Evolutionary conservation across 805 yeast species (phyloP).

Genomic region (Kuraishia borneana): DNA sequence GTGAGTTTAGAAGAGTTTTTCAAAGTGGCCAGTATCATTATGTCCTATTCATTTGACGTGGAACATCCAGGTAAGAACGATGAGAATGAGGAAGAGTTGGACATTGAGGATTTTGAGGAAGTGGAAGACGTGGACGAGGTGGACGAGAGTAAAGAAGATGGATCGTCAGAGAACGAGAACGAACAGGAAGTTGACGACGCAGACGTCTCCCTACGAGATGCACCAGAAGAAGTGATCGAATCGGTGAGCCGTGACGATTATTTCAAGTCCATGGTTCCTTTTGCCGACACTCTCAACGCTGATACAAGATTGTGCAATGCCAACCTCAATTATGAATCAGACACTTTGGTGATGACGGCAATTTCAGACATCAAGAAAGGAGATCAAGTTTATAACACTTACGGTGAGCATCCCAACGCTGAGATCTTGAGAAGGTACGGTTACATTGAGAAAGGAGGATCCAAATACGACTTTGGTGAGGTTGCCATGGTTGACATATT

Average conservation of each 20-base stretch:
- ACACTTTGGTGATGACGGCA: constrained; percentile 59
- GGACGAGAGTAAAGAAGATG: constrained; percentile 19
- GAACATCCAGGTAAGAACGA: constrained; percentile 23
- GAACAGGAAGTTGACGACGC: constrained; percentile 12
- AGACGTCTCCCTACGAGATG: constrained; percentile 11
- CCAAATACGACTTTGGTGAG: constrained; percentile 76
- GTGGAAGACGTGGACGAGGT: constrained; percentile 6
- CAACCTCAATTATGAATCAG: constrained; percentile 39
- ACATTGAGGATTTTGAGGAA: constrained; percentile 9
- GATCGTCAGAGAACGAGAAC: constrained; percentile 24
- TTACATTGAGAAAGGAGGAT: constrained; percentile 65
- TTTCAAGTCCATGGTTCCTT: constrained; percentile 80
- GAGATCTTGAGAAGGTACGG: constrained; percentile 88
- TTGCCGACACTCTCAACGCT: constrained; percentile 86
- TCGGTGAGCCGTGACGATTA: constrained; percentile 7
- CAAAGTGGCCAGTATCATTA: constrained; percentile 64
- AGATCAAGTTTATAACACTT: constrained; percentile 77
- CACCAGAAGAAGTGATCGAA: constrained; percentile 6
- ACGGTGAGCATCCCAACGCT: constrained; percentile 87
- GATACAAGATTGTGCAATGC: constrained; percentile 75
- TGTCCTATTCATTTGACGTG: constrained; percentile 89
- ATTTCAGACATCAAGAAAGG: constrained; percentile 46
- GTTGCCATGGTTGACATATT: constrained; percentile 34
- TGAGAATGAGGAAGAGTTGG: constrained; percentile 18
- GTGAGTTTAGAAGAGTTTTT: constrained; percentile 51